Conservation (phyloP, 2,329 filamentous ascomycete genomes). For the Trichoderma sp. region DNA sequence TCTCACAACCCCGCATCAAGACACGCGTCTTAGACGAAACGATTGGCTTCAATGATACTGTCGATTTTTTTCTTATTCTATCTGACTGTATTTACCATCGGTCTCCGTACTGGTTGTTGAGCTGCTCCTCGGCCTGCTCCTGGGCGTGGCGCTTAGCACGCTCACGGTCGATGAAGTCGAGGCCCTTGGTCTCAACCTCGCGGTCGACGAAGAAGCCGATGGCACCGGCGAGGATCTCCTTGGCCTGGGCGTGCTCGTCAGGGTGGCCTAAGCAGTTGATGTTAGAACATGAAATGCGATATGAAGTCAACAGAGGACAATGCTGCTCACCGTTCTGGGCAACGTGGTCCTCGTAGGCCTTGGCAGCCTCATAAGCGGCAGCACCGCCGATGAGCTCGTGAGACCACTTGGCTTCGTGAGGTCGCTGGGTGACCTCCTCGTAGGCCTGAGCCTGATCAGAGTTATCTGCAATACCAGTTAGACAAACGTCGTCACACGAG, state of each 20-base stretch:
- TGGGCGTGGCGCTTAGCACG: constrained; percentile 32
- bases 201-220: constrained; percentile 34
- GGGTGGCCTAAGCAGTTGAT: constrained; percentile 25
- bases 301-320: background rate
- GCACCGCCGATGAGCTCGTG: constrained; percentile 34
- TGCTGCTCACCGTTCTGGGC: constrained; percentile 25
- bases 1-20: constrained; percentile 5
- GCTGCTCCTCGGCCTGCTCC: constrained; percentile 27
- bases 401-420: constrained; percentile 32
- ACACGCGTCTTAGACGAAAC: background rate
- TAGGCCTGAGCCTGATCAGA: constrained; percentile 27
- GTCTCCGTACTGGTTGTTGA: constrained; percentile 22
- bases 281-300: background rate
- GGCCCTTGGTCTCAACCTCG: constrained; percentile 32
- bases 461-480: constrained; percentile 21
- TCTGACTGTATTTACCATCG: constrained; percentile 16
- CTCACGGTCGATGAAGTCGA: constrained; percentile 30
- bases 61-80: constrained; percentile 8
- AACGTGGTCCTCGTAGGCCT: constrained; percentile 32
- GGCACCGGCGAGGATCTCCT: constrained; percentile 30
- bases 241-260: constrained; percentile 29
- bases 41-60: constrained; percentile 4
- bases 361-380: constrained; percentile 32
- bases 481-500: background rate
- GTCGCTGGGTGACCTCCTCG: constrained; percentile 26